Conservation (phyloP, 805 yeast genomes). For the Starmera dryadoides region DNA sequence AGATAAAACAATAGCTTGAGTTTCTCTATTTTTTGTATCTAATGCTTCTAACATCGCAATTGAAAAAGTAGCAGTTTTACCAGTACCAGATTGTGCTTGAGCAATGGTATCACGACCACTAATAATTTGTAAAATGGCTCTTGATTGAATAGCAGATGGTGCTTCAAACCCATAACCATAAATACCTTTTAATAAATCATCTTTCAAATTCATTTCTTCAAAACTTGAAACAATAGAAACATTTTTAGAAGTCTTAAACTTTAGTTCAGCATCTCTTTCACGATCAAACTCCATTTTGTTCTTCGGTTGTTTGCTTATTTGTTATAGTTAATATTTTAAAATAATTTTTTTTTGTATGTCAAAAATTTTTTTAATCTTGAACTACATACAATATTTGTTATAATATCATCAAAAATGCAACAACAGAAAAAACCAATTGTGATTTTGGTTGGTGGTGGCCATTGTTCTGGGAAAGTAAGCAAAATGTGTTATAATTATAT, state of each 20-base stretch:
- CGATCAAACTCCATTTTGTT: constrained; percentile 48
- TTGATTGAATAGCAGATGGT: constrained; percentile 96
- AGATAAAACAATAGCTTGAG: constrained; percentile 86
- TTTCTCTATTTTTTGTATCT: constrained; percentile 62
- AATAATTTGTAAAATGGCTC: constrained; percentile 93
- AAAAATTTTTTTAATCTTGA: background rate
- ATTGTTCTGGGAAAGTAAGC: constrained; percentile 47
- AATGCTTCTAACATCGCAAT: constrained; percentile 87
- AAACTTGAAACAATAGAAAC: constrained; percentile 49
- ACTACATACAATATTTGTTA: background rate
- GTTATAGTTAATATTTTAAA: too few relatives aligned
- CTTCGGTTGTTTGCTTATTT: too few relatives aligned
- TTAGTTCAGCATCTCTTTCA: constrained; percentile 49
- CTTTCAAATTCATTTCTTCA: constrained; percentile 75
- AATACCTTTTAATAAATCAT: constrained; percentile 53
- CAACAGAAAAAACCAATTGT: constrained; percentile 18
- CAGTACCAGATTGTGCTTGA: constrained; percentile 99
- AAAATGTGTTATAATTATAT: too few relatives aligned
- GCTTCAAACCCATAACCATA: constrained; percentile 90
- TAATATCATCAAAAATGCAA: constrained; percentile 4
- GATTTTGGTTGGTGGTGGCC: constrained; percentile 56
- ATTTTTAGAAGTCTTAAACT: constrained; percentile 56
- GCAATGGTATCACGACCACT: constrained; percentile 94
- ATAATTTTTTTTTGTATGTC: too few relatives aligned
- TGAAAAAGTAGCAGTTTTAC: constrained; percentile 97